A percentile compares a stretch with the other conserved stretches of the same genome.
phyloP scores from a whole-genome alignment of 2,329 filamentous ascomycete species.

The Apiospora hydei region DNA sequence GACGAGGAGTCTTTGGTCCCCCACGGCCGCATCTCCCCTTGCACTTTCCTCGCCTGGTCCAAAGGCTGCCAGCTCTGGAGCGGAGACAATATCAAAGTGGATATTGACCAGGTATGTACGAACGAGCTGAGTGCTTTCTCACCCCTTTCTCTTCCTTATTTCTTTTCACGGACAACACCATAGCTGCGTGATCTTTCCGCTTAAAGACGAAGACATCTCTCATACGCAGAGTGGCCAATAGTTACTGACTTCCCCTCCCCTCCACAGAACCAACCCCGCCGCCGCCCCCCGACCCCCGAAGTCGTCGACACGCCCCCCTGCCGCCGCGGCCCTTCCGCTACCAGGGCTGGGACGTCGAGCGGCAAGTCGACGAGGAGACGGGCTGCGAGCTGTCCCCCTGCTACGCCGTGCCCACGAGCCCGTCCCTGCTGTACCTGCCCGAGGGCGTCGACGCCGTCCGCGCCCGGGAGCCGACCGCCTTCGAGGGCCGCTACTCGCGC shows the following conservation, averaged over 20 bases:
- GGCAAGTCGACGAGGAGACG: constrained; percentile 39
- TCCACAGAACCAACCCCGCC: constrained; percentile 25
- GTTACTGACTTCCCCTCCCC: background rate
- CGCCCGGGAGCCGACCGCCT: constrained; percentile 27
- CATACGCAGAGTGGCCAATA: background rate
- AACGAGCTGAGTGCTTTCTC: background rate
- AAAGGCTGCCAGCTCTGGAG: constrained; percentile 44
- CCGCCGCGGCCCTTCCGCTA: constrained; percentile 26
- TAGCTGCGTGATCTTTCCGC: background rate
- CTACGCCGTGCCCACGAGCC: constrained; percentile 36
- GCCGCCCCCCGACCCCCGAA: constrained; percentile 33
- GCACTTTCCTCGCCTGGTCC: constrained; percentile 49
- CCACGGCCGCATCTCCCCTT: constrained; percentile 48
- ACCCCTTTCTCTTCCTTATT: background rate
- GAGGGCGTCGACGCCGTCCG: constrained; percentile 34
- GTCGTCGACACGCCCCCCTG: constrained; percentile 21
- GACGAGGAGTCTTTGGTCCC: constrained; percentile 48
- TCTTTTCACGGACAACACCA: background rate
- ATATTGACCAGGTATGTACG: constrained; percentile 44
- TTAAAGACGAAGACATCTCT: background rate
- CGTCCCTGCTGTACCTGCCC: constrained; percentile 36
- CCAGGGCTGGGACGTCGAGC: constrained; percentile 5
- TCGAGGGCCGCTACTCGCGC: constrained; percentile 38
- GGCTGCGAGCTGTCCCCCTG: constrained; percentile 36
- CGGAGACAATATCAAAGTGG: constrained; percentile 31